Base-by-base conservation (phyloP, 2,329 filamentous ascomycete genomes). In the Orbilia brochopaga region DNA sequence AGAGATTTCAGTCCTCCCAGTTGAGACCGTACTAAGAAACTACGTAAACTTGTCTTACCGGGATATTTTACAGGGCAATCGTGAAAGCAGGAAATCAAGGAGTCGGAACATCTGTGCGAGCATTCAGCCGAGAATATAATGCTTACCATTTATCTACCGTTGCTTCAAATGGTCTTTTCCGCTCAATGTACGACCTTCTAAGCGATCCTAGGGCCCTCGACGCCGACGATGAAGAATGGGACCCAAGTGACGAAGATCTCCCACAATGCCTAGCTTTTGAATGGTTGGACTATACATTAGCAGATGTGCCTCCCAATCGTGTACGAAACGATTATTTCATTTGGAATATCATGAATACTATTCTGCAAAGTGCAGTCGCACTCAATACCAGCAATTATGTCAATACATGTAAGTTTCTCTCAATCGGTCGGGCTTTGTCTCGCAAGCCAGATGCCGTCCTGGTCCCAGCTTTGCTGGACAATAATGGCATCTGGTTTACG, bases 401-500 rank as follows among this genome's bases (percentile, higher is more conserved):
- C 40, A 58, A 58, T 58, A 58, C 55, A 58, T 58, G 55, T 58
- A 58, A 58, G 55, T 58, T 58, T 58, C 55, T 58, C 55, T 35
- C 40, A 32, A 58, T 50, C 55, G 23, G 13, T 50, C 55, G 13
- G 55, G 24, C 40, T 57, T 44, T 57, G 35, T 57, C 54, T 56
- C 53, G 53, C 32, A 56, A 56, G 53, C 53, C 53, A 56, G 53
- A 42, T 56, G 32, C 53, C 53, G 53, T 56, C 30, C 53, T 56
- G 32, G 53, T 56, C 32, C 53, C 32, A 56, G 53, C 30, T 56
- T 56, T 56, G 32, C 53, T 56, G 30, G 53, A 56, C 30, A 56
- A 56, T 40, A 40, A 56, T 56, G 32, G 53, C 27, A 56, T 42
- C 53, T 42, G 32, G 53, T 42, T 56, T 56, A 42, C 53, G 32